Evolutionary conservation across 805 yeast genomes (phyloP), one percentile per base, ranked within the genome.

Genomic region (Suhomyces kilbournensis): DNA sequence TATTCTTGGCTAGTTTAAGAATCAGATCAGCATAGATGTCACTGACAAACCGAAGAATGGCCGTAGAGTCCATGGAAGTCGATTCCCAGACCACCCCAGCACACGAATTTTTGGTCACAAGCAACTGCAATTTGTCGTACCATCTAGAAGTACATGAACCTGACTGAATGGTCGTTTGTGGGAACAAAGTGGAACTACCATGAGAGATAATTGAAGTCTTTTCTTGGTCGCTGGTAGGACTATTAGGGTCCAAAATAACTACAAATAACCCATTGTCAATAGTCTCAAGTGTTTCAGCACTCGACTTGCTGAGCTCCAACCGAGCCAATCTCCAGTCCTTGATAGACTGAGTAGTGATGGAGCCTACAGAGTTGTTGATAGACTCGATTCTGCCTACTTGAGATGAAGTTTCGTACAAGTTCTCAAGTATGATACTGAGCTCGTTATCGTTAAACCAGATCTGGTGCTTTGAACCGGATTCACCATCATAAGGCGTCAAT

Each of bases 11-110:
- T 48, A 82, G 69, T 62, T 83, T 76, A 46, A 82, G 67, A 23
- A 82, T 80, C 51, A 79, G 76, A 59, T 82, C 86, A 1, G 86
- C 80, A 60, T 80, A 82, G 46, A 82, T 77, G 58, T 82, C 86
- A 62, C 82, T 72, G 52, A 82, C 76, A 57, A 80, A 82, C 46
- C 86, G 64, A 53, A 82, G 66, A 40, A 81, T 83, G 1, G 84
- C 78, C 3, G 85, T 82, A 47, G 81, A 77, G 62, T 82, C 86
- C 79, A 80, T 80, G 20, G 80, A 74, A 2, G 82, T 72, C 10
- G 81, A 76, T 56, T 83, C 85, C 80, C 84, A 82, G 19, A 80
- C 81, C 47, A 82, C 73, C 3, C 85, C 86, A 1, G 84, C 84
- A 20, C 80, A 82, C 0, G 85, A 76, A 62, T 82, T 82, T 40